phyloP scores from a whole-genome alignment of 2,329 filamentous ascomycete genomes.

The Xylaria sp. region DNA sequence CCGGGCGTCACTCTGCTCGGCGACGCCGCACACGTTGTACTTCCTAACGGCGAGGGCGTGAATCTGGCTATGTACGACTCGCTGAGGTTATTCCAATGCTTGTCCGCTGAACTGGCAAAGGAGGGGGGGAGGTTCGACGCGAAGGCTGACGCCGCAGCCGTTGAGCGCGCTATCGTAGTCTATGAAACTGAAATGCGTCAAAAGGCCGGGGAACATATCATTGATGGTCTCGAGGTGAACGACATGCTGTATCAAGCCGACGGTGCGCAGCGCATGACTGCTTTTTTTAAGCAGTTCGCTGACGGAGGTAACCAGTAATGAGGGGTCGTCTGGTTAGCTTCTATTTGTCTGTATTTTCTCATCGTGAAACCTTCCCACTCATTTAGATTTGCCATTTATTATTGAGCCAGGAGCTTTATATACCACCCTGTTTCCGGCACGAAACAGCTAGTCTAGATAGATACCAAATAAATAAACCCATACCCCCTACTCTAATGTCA shows the following conservation, averaged over 20 bases:
- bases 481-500: background rate
- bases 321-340: background rate
- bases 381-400: background rate
- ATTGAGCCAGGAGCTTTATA: background rate
- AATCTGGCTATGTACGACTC: constrained; percentile 34
- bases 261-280: constrained; percentile 27
- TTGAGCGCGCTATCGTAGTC: constrained; percentile 29
- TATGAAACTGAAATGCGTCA: constrained; percentile 31
- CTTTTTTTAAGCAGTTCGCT: constrained; percentile 23
- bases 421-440: background rate
- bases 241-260: constrained; percentile 26
- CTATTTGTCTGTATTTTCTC: background rate
- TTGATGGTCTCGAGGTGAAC: constrained; percentile 19
- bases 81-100: constrained; percentile 25
- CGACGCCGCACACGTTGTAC: constrained; percentile 33
- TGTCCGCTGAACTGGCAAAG: constrained; percentile 13
- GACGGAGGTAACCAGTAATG: background rate
- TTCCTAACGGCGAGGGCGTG: constrained; percentile 34
- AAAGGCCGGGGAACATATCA: constrained; percentile 20
- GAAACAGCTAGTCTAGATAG: background rate
- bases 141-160: background rate
- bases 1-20: constrained; percentile 32
- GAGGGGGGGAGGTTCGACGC: background rate
- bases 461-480: background rate
- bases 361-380: background rate